Conservation (phyloP, 495 filamentous ascomycete genomes). For the Aspergillus heteromorphus region DNA sequence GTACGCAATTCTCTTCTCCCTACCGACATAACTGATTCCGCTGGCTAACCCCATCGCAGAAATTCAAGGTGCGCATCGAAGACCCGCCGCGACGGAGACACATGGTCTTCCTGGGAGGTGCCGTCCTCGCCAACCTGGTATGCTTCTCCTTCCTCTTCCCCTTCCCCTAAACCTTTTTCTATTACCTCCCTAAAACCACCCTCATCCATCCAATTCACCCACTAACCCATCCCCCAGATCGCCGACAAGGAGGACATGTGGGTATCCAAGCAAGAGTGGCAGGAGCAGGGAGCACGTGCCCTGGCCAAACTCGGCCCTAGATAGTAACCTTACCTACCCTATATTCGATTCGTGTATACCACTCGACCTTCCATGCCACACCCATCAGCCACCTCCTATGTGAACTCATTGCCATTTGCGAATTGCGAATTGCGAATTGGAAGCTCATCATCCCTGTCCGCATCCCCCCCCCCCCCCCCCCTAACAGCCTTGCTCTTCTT, state of each 20-base stretch:
- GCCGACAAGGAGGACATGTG: conserved; percentile 98
- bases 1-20: conserved; percentile 37
- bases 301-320: conserved; percentile 89
- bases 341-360: conserved; percentile 6
- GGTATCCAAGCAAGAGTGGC: conserved; percentile 95
- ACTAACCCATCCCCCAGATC: conserved; percentile 53
- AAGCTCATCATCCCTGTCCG: not conserved
- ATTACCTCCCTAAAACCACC: not conserved
- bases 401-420: not conserved
- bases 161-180: no score
- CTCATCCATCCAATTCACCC: not conserved
- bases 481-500: not conserved
- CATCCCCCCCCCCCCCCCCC: not conserved
- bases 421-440: not conserved
- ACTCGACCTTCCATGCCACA: conserved; percentile 1
- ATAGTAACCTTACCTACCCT: conserved; percentile 25
- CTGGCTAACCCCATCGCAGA: conserved; percentile 45
- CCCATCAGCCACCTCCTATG: not conserved
- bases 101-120: conserved; percentile 98
- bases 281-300: conserved; percentile 81
- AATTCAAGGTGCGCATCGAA: conserved; percentile 99
- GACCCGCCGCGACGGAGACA: conserved; percentile 93
- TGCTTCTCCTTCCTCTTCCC: conserved; percentile 17
- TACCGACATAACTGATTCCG: not conserved
- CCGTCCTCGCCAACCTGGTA: conserved; percentile 91